Evolutionary conservation across 2,329 filamentous ascomycete species (phyloP), one percentile per base, ranked within the genome.

Genomic region (Davidsoniella virescens): DNA sequence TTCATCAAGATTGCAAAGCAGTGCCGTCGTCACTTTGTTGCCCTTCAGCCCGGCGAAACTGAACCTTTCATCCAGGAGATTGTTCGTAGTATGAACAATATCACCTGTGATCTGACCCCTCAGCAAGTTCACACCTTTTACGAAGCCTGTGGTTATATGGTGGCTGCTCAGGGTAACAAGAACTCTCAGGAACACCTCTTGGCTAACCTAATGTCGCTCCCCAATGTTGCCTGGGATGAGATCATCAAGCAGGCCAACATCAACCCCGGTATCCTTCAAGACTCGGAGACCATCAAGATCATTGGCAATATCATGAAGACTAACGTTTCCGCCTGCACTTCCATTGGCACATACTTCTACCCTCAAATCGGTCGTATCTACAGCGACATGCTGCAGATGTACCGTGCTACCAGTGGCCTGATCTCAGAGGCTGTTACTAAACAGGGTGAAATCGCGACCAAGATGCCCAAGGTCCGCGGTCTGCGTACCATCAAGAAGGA

Each of bases 291-390:
- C 1, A 96, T 98, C 70, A 98, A 98, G 71, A 82, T 98, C 57
- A 88, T 98, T 55, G 92, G 92, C 57, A 98, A 98, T 67, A 95
- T 98, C 63, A 98, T 98, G 92, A 98, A 98, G 76, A 98, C 92
- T 1, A 98, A 98, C 59, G 92, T 98, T 4, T 90, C 93, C n/a
- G 92, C 92, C 36, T 98, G 92, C 65, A 86, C 85, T 36, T 96
- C 92, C 0, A 92, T 98, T 52, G 92, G 93, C 33, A 80, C 86
- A 48, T 98, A 96, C 67, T 98, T 98, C 66, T 95, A 94, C 61
- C 90, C 92, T 10, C 92, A 98, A 63, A 94, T 98, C 58, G 92
- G 90, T 39, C 83, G 87, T 52, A 96, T 98, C 58, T 98, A 96
- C 65, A 80, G 93, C 57, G 92, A 98, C 63, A 96, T 98, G 90